These are phyloP conservation scores for Magnaporthales sp. DNA, from an alignment of 2,329 filamentous ascomycete species.

Conservation along the genomic window DNA sequence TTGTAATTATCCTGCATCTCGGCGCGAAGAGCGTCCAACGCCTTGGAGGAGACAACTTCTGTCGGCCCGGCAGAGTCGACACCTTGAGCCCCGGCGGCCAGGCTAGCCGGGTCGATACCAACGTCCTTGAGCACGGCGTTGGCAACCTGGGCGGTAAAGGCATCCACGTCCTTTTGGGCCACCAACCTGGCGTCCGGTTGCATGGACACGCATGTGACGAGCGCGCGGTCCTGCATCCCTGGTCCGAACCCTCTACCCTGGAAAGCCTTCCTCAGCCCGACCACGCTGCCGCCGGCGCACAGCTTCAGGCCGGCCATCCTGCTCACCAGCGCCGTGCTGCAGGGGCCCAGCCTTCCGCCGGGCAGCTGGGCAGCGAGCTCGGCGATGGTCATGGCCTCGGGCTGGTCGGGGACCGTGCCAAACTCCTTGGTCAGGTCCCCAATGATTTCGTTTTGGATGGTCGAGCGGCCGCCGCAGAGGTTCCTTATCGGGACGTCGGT, in stretches of 20 bases:
- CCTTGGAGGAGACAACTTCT: too few species aligned
- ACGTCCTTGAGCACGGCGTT: too few species aligned
- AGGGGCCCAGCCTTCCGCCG: neutral
- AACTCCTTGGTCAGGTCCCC: constrained; percentile 32
- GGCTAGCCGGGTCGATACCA: too few species aligned
- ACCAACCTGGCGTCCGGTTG: neutral
- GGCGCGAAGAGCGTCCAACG: neutral
- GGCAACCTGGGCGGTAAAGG: too few species aligned
- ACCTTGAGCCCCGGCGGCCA: too few species aligned
- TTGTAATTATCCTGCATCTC: neutral
- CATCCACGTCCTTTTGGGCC: neutral
- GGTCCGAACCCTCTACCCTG: neutral
- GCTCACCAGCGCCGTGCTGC: neutral
- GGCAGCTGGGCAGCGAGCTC: constrained; percentile 14
- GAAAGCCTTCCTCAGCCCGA: neutral
- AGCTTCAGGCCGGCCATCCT: neutral
- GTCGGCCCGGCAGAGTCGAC: too few species aligned
- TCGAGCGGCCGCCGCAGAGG: constrained; percentile 27
- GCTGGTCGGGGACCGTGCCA: constrained; percentile 26
- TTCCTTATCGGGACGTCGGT: constrained; percentile 21
- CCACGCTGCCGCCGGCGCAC: neutral
- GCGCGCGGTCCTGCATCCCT: neutral
- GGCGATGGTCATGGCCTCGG: constrained; percentile 26
- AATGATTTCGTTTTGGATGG: constrained; percentile 34
- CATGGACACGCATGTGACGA: neutral